Evolutionary conservation across 306 rosid species (phyloP), one percentile per base, ranked within the genome.

Genomic region (Lathyrus oleraceus): DNA sequence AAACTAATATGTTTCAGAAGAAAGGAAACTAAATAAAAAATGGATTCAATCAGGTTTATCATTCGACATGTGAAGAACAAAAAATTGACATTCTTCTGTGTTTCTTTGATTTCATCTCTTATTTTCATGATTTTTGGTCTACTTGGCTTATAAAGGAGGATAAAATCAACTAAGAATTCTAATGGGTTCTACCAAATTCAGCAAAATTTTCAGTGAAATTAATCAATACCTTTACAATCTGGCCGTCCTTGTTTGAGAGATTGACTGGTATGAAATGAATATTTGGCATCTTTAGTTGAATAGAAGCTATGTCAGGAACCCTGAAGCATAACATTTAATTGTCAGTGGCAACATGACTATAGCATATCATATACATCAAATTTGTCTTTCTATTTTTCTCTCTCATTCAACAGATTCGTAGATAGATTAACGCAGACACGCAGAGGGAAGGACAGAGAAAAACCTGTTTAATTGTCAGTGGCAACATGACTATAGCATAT

Each of bases 281-380:
- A 75, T 94, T 94, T 67, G 99, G 99, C 99, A 94, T 88, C 81
- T 88, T 91, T 68, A 94, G 86, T 72, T 82, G 82, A 81, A 94
- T 67, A 8, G 82, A 80, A 56, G 84, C 79, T 53, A 94, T 72
- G 76, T 84, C 92, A 15, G 88, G 91, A 82, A 94, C 80, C 74
- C 97, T 94, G 87, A 65, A 81, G 30, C 85, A 79, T 8, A 19
- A 38, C 36, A 74, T 69, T 30, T 9, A 60, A 43, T 57, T 80
- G 61, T 74, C 40, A 77, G 9, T 61, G 38, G 36, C 21, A n/a
- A 43, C 52, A 49, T 23, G 59, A 51, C 38, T 45, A 27, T 63
- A 47, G 61, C 39, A 51, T 51, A 49, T 48, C 61, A 60, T 13
- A 19, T n/a, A 76, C 61, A 72, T 35, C 10, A 35, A 62, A 68